Percentiles rank a stretch among this genome's conserved stretches.
These are phyloP conservation scores for Pseudogymnoascus sp. DNA, from an alignment of 2,329 filamentous ascomycete species.

Conservation along the genomic window DNA sequence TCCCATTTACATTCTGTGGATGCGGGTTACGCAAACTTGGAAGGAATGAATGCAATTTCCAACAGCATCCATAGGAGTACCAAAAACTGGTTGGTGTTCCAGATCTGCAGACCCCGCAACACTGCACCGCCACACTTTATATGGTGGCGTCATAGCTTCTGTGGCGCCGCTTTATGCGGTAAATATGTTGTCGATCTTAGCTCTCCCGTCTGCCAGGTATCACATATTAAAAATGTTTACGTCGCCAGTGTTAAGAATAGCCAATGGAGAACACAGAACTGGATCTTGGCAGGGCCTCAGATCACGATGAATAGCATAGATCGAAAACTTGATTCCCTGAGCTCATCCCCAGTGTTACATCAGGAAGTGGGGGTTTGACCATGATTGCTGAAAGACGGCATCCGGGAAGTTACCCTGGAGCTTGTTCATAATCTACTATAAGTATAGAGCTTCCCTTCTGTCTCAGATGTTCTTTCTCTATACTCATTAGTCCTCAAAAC, in stretches of 20 bases:
- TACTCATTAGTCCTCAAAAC: constrained; percentile 2
- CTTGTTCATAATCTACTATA: neutral
- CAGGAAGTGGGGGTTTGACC: neutral
- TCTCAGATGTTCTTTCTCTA: neutral
- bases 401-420: neutral
- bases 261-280: neutral
- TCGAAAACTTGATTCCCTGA: constrained; percentile 2
- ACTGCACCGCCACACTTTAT: neutral
- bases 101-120: neutral
- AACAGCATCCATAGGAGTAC: neutral
- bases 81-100: neutral
- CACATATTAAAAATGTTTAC: constrained; percentile 5
- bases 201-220: neutral
- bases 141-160: constrained; percentile 5
- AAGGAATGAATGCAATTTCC: neutral
- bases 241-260: neutral
- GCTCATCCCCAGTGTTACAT: neutral
- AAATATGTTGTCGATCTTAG: neutral
- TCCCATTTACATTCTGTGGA: neutral
- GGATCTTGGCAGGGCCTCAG: neutral
- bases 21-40: constrained; percentile 1
- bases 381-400: neutral
- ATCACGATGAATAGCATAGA: neutral
- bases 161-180: neutral
- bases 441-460: neutral